These are phyloP conservation scores for Friedmanniomyces endolithicus DNA, from an alignment of 495 filamentous ascomycete species.

Conservation along the genomic window DNA sequence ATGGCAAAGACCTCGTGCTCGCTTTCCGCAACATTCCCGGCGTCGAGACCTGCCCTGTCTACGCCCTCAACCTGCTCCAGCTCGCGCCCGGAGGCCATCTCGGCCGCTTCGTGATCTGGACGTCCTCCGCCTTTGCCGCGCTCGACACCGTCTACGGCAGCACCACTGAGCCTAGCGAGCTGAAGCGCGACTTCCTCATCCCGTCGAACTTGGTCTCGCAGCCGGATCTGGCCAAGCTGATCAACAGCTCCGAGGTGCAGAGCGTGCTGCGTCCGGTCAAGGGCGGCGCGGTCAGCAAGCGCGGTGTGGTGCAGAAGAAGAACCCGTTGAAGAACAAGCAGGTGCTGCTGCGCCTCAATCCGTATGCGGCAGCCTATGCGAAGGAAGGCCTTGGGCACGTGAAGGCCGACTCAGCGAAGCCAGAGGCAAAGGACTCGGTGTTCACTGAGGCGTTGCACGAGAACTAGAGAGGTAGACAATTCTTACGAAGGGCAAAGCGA, in stretches of 20 bases:
- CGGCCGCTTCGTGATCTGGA: slow-evolving; percentile 98
- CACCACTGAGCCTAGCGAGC: slow-evolving; percentile 65
- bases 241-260: slow-evolving; percentile 98
- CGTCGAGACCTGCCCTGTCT: slow-evolving; percentile 93
- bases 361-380: slow-evolving; percentile 77
- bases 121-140: slow-evolving; percentile 87
- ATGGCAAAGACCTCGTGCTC: slow-evolving; percentile 78
- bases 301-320: slow-evolving; percentile 90
- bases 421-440: slow-evolving; percentile 23
- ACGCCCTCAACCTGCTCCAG: slow-evolving; percentile 94
- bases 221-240: slow-evolving; percentile 86
- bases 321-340: slow-evolving; percentile 98
- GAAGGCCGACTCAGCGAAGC: slow-evolving; percentile 44
- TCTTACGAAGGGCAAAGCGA: too few relatives aligned
- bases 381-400: slow-evolving; percentile 67
- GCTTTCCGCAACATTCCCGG: slow-evolving; percentile 97
- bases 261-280: slow-evolving; percentile 76
- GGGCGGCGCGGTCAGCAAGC: slow-evolving; percentile 84
- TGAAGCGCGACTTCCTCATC: slow-evolving; percentile 97
- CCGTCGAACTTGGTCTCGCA: slow-evolving; percentile 78
- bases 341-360: slow-evolving; percentile 91
- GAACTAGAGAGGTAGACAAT: slow-evolving; percentile 11
- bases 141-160: slow-evolving; percentile 93
- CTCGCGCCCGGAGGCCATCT: slow-evolving; percentile 97
- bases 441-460: slow-evolving; percentile 11